Conservation (phyloP, 2,329 filamentous ascomycete genomes). For the Cytospora piceicola region DNA sequence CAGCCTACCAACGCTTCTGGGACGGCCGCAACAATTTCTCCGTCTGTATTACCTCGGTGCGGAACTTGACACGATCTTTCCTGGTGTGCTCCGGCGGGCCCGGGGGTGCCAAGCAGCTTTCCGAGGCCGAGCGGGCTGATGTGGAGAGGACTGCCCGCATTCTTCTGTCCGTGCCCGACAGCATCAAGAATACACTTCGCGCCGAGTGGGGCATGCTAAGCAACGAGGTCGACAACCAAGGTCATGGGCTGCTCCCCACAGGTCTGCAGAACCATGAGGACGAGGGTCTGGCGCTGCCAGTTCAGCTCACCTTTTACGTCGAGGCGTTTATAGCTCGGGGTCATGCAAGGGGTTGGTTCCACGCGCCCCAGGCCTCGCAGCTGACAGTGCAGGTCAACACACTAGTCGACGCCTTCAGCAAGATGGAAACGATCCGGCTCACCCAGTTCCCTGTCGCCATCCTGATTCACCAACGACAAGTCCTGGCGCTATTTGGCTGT, state of each 20-base stretch:
- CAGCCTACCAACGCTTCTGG: constrained; percentile 24
- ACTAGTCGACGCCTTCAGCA: constrained; percentile 12
- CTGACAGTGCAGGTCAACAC: constrained; percentile 23
- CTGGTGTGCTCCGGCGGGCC: constrained; percentile 17
- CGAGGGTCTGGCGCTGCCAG: constrained; percentile 15
- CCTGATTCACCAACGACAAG: constrained; percentile 19
- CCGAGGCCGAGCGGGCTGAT: constrained; percentile 4
- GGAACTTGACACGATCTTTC: constrained; percentile 18
- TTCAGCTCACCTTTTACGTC: constrained; percentile 15
- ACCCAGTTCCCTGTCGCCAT: constrained; percentile 22
- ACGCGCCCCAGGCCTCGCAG: constrained; percentile 22
- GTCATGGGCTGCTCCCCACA: constrained; percentile 9
- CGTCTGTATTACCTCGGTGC: constrained; percentile 13
- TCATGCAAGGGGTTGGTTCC: constrained; percentile 18
- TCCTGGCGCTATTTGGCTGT: constrained; percentile 18
- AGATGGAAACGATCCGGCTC: constrained; percentile 20
- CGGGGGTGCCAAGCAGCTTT: neutral
- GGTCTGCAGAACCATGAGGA: constrained; percentile 15
- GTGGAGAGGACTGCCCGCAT: constrained; percentile 20
- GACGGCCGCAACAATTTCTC: constrained; percentile 24
- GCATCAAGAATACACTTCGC: constrained; percentile 21
- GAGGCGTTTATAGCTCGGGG: constrained; percentile 21
- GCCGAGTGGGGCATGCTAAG: constrained; percentile 19
- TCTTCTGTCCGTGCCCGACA: constrained; percentile 17
- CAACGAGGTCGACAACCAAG: constrained; percentile 7